phyloP scores from a whole-genome alignment of 441 rosid species.

The Arabidopsis lyrata region DNA sequence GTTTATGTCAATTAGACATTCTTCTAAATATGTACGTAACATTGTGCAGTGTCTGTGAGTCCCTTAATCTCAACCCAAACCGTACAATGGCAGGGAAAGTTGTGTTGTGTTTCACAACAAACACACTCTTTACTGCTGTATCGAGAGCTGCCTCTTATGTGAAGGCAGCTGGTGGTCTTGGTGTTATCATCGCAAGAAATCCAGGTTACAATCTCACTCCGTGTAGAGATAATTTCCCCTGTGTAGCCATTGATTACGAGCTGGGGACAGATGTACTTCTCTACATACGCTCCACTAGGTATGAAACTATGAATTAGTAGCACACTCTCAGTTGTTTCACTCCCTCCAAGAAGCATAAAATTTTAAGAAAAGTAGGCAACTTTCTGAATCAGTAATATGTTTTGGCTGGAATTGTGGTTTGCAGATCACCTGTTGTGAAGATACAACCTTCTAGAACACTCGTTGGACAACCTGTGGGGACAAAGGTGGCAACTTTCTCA shows the following conservation, averaged over 20 bases:
- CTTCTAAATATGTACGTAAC: not conserved
- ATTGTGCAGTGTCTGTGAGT: constrained; percentile 50
- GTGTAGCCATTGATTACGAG: constrained; percentile 52
- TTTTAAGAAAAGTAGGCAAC: not conserved
- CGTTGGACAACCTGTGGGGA: constrained; percentile 42
- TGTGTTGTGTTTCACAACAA: constrained; percentile 51
- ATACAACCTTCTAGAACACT: constrained; percentile 48
- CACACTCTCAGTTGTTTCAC: not conserved
- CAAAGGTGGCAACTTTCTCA: constrained; percentile 54
- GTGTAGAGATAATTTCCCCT: constrained; percentile 51
- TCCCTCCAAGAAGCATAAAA: not conserved
- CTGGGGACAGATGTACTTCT: constrained; percentile 49
- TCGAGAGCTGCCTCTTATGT: constrained; percentile 52
- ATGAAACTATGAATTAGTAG: not conserved
- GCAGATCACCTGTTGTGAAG: constrained; percentile 49
- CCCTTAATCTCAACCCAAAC: constrained; percentile 35
- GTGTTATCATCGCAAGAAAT: constrained; percentile 50
- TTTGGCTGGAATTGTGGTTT: not conserved
- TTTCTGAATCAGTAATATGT: not conserved
- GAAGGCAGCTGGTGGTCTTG: constrained; percentile 51
- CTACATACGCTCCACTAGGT: constrained; percentile 55
- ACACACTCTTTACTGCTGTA: constrained; percentile 9
- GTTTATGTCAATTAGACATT: not conserved
- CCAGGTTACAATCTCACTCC: constrained; percentile 52
- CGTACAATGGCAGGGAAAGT: constrained; percentile 48